Base-by-base conservation (phyloP, 805 yeast species). In the Candida multigemmis region DNA sequence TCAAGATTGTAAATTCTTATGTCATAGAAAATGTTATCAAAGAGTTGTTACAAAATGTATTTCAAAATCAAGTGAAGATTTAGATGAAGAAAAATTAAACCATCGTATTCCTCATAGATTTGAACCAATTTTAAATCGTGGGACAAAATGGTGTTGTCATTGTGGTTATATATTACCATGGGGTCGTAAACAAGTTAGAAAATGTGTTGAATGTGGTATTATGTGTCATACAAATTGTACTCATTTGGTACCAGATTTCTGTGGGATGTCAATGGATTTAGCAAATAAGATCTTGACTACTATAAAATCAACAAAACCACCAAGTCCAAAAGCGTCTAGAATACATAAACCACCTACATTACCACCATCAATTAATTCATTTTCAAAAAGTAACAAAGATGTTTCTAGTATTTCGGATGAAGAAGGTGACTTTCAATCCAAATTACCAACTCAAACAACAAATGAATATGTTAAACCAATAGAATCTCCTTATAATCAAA, bases 61-160 rank as follows among this genome's bases (percentile, higher is more conserved):
- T 31, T 79, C 87, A 2, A 79, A 76, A 44, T 71, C 86, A 3
- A 74, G 81, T 33, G 67, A 75, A 4, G 86, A 78, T 34, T 53
- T 65, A 23, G 86, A 79, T 46, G 89, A 78, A 40, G 72, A 82
- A 13, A 77, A 83, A 52, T 71, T 91, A 51, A 91, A 91, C 46
- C 97, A 91, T 53, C 81, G 94, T 38, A 91, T 91, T 41, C 98
- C 98, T 19, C 99, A 91, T 51, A 74, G 96, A 50, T 89, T 89
- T 51, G 95, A 83, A 40, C 87, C 89, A n/a, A 73, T 76, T 15
- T 71, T 91, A 11, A 91, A 91, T 47, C 77, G 86, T 56, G 93
- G 96, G 43, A 93, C 99, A 2, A 87, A 89, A 48, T 91, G 99
- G 99, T 91, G 99, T 59, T 91, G 97, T 43, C 99, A 91, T 51